A percentile compares a stretch with the other conserved stretches of the same genome.
Conservation (phyloP, 495 filamentous ascomycete species). For the Daldinia concentrica region DNA sequence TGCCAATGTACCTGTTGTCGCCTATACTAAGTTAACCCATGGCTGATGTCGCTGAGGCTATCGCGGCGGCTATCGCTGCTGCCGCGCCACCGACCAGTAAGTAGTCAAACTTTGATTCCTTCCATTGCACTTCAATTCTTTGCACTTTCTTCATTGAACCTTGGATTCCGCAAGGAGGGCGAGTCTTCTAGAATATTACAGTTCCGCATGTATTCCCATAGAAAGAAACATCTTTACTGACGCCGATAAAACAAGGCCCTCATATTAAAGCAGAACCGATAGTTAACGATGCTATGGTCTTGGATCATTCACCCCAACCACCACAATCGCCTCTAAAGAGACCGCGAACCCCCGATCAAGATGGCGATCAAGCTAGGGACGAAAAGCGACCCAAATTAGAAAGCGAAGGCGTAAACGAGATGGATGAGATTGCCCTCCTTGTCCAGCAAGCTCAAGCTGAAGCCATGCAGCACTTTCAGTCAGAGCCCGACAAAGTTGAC, state of each 20-base stretch:
- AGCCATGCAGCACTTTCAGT: constrained; percentile 45
- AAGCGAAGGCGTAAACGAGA: constrained; percentile 20
- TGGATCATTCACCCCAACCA: constrained; percentile 36
- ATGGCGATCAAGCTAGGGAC: constrained; percentile 33
- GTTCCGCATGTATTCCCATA: neutral
- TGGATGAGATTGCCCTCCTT: constrained; percentile 45
- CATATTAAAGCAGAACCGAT: constrained; percentile 37
- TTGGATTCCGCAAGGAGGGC: neutral
- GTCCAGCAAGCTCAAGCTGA: constrained; percentile 44
- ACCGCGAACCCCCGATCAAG: constrained; percentile 43
- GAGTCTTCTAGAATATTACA: neutral
- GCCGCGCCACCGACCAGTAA: constrained; percentile 43
- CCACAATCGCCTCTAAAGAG: constrained; percentile 48
- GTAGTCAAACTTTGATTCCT: constrained; percentile 15
- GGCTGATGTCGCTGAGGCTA: constrained; percentile 48
- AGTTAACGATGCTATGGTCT: constrained; percentile 36
- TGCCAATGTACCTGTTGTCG: constrained; percentile 23
- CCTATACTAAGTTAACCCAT: constrained; percentile 35
- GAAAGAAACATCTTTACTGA: constrained; percentile 15
- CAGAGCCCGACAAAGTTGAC: constrained; percentile 16
- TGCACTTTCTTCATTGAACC: neutral
- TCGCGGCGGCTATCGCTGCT: constrained; percentile 46
- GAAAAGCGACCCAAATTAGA: constrained; percentile 53
- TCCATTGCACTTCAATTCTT: too few species aligned
- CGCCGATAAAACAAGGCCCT: constrained; percentile 31